Evolutionary conservation across 2,329 filamentous ascomycete genomes (phyloP).

Genomic region (Exophiala phaeomuriformis): DNA sequence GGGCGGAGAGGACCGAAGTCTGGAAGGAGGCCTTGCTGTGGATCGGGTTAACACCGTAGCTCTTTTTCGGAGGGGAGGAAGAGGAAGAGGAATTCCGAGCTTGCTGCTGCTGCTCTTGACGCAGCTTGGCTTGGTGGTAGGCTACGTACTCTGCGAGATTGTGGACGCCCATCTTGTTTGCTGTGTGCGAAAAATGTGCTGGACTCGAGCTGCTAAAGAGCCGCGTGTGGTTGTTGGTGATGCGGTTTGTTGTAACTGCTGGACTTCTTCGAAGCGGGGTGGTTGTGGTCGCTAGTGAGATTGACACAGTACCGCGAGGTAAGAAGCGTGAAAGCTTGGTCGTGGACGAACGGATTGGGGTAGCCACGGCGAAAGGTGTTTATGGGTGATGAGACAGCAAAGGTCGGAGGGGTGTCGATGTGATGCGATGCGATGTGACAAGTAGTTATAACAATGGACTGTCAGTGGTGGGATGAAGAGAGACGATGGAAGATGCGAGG

Average conservation of each 20-base stretch:
- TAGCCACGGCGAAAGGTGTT: constrained; percentile 29
- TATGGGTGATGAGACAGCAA: constrained; percentile 1
- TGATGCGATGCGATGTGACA: too few species aligned
- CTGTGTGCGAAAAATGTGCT: constrained; percentile 39
- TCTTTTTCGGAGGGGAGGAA: constrained; percentile 15
- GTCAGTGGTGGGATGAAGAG: constrained; percentile 2
- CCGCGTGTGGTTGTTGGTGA: constrained; percentile 7
- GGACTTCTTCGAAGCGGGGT: constrained; percentile 4
- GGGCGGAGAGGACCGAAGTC: constrained; percentile 43
- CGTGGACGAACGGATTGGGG: constrained; percentile 17
- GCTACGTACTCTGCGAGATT: constrained; percentile 32
- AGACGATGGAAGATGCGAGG: constrained; percentile 14
- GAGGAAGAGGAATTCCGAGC: constrained; percentile 10
- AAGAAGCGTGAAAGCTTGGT: constrained; percentile 18
- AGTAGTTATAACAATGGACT: too few species aligned
- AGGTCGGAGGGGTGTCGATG: too few species aligned
- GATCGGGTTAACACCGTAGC: constrained; percentile 28
- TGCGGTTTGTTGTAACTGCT: background rate
- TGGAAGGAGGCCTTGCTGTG: constrained; percentile 55
- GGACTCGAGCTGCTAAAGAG: constrained; percentile 30
- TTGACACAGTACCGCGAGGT: background rate
- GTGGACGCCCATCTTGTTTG: constrained; percentile 42
- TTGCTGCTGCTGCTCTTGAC: constrained; percentile 24
- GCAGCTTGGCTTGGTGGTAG: constrained; percentile 28
- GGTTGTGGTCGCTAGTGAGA: constrained; percentile 7